Conservation (phyloP, 768 basidiomycete genomes). For the Kwoniella dendrophila region DNA sequence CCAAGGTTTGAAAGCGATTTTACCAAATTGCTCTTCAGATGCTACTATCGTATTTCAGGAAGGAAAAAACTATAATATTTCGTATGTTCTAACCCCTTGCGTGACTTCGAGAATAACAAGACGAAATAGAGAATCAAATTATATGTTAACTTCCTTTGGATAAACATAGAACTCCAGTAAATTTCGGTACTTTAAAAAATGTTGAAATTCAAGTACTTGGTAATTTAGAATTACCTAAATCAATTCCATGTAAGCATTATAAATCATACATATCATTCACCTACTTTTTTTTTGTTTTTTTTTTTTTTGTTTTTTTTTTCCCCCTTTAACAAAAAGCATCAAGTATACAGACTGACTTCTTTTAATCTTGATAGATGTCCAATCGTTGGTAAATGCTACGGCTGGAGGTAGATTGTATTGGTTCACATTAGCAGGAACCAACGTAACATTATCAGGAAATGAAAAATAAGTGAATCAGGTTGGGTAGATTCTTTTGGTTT, state of each 20-base stretch:
- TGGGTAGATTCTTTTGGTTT: constrained; percentile 69
- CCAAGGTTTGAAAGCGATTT: background rate
- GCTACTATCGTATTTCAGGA: constrained; percentile 65
- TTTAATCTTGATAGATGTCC: constrained; percentile 20
- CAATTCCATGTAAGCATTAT: constrained; percentile 15
- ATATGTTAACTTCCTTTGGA: background rate
- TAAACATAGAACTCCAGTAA: constrained; percentile 8
- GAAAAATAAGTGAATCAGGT: constrained; percentile 63
- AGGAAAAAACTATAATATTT: constrained; percentile 66
- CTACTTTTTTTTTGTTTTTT: too few relatives aligned
- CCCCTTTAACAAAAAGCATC: background rate
- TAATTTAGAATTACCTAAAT: constrained; percentile 17
- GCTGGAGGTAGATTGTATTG: constrained; percentile 49
- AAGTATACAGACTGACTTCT: background rate
- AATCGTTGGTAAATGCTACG: constrained; percentile 11
- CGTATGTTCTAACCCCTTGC: constrained; percentile 8
- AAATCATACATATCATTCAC: background rate
- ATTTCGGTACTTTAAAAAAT: constrained; percentile 10
- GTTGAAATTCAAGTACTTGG: constrained; percentile 19
- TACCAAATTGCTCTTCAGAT: constrained; percentile 15
- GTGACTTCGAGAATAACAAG: background rate
- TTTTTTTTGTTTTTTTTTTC: too few relatives aligned
- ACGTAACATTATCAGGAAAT: constrained; percentile 65
- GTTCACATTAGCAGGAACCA: constrained; percentile 64
- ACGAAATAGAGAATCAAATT: background rate